These are phyloP conservation scores for Spinacia oleracea DNA, from an alignment of 179 eudicot genomes.

Conservation along the genomic window DNA sequence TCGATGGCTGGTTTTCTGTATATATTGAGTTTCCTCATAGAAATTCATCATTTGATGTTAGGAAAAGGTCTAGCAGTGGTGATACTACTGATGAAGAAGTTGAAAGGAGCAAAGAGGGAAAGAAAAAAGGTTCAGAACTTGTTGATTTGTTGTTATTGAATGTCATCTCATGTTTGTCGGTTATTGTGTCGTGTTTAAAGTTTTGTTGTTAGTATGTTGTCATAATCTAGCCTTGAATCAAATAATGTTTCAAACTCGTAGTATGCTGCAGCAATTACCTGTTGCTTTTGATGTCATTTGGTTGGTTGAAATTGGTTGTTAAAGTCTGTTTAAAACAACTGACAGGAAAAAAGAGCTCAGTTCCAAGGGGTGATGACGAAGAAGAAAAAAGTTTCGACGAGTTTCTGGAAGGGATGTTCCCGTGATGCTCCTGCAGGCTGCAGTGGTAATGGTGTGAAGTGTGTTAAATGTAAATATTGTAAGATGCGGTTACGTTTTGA, in stretches of 20 bases:
- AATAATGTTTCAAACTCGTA: neutral
- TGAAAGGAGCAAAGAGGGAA: conserved; percentile 37
- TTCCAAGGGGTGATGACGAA: conserved; percentile 30
- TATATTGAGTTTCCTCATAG: neutral
- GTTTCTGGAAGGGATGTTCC: conserved; percentile 87
- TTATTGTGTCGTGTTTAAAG: neutral
- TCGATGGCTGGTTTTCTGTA: neutral
- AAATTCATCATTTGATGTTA: conserved; percentile 27
- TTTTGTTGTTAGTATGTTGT: neutral
- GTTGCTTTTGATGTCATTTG: neutral
- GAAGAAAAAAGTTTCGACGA: conserved; percentile 66
- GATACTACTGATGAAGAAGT: conserved; percentile 38
- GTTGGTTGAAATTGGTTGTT: neutral
- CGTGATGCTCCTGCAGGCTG: conserved; percentile 36
- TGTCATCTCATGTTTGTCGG: neutral
- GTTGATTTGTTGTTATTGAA: neutral
- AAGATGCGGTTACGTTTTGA: neutral
- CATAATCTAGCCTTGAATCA: neutral
- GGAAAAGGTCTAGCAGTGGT: conserved; percentile 52
- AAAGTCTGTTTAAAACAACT: neutral
- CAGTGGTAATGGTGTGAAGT: neutral
- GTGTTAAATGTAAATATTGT: conserved; percentile 6
- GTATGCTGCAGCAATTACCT: neutral
- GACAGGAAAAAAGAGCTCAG: conserved; percentile 43
- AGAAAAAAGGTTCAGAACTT: conserved; percentile 51